Base-by-base conservation (phyloP, 495 filamentous ascomycete species). In the Elasticomyces elasticus region DNA sequence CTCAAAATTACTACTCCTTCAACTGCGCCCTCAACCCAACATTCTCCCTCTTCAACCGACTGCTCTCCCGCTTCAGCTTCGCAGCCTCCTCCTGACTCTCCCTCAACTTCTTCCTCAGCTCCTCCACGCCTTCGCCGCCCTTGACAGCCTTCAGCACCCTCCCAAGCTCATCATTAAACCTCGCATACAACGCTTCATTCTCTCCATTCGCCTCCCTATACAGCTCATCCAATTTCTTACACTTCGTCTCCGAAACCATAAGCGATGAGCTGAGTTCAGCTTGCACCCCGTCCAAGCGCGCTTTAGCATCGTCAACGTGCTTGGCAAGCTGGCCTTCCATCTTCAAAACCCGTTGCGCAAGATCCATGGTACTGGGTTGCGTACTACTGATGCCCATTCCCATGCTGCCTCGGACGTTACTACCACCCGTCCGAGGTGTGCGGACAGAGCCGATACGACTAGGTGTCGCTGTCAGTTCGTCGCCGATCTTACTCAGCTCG, bases 141-240 rank as follows among this genome's bases (percentile, higher is more conserved):
- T 83, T 84, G 30, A 92, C 76, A 9, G 82, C 84, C 62, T 79
- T 83, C 19, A 87, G 74, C 50, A 96, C 84, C 73, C 87, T 89
- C 49, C 78, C 85, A 43, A 98, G 70, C 65, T 98, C 92, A 23
- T 80, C 76, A 60, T 96, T 95, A 72, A 96, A 95, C 58, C 84
- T 85, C 59, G 90, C 86, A 66, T 96, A 96, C 35, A 96, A 74
- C 45, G 92, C 79, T 69, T 96, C 91, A 59, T 96, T 98, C 72
- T 97, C 92, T 0, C 87, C 87, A 63, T 82, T 91, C 17, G 83
- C 79, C 61, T 95, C 85, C 54, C 88, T 86, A 69, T 94, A 92
- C 31, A 95, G 69, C 66, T 92, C 86, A 65, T 96, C 90, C 30
- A 96, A 78, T 37, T 87, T 84, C 62, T 81, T 84, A 40, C 83